Conservation (phyloP, 2,329 filamentous ascomycete genomes). For the Rhinocladiella mackenziei region DNA sequence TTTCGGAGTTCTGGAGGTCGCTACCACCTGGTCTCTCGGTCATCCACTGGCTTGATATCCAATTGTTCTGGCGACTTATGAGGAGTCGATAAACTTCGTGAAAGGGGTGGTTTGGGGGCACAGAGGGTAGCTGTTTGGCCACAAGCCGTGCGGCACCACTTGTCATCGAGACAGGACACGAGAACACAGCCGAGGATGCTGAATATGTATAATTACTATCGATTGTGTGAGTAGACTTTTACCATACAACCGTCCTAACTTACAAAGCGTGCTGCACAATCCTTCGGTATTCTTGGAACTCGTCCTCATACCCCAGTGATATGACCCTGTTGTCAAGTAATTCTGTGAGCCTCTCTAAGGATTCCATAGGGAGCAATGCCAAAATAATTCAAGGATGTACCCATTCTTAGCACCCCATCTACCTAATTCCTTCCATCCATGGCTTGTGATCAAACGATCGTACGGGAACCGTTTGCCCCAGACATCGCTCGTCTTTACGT, state of each 20-base stretch:
- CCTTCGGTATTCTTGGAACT: conserved; percentile 28
- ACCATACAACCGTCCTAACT: conserved; percentile 1
- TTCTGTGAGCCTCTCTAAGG: background rate
- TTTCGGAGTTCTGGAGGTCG: conserved; percentile 36
- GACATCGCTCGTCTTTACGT: conserved; percentile 30
- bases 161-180: conserved; percentile 32
- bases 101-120: conserved; percentile 28
- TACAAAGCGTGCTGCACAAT: conserved; percentile 33
- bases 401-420: conserved; percentile 35
- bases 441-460: conserved; percentile 29
- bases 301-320: conserved; percentile 30
- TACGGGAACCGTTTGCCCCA: conserved; percentile 30
- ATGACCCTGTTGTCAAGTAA: conserved; percentile 28
- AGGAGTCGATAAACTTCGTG: conserved; percentile 21
- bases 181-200: conserved; percentile 30
- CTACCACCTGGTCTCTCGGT: conserved; percentile 37
- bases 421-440: conserved; percentile 34
- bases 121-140: conserved; percentile 14
- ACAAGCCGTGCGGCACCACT: conserved; percentile 30
- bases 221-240: background rate
- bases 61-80: conserved; percentile 36
- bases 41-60: conserved; percentile 56
- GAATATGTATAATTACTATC: conserved; percentile 34
- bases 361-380: background rate
- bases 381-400: conserved; percentile 17